Evolutionary conservation across 805 yeast genomes (phyloP), one percentile per base, ranked within the genome.

Genomic region (Saccharomycopsis sp.): DNA sequence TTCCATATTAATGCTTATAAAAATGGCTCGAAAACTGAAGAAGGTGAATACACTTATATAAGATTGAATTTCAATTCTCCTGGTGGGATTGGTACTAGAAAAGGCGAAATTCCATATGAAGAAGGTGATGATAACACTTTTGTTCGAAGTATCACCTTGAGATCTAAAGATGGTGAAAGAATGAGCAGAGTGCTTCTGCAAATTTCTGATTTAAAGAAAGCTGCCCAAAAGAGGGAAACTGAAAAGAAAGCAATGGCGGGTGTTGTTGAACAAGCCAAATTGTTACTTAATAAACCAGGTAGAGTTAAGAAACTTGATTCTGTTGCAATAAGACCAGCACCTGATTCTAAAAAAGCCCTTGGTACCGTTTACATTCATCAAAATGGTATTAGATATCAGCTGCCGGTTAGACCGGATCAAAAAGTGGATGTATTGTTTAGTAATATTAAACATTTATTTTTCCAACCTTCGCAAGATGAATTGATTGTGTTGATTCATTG

Each of bases 391-490:
- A 75, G 97, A 56, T 93, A 89, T 63, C 95, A 86, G 60, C 82
- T 95, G 1, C 81, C 93, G 11, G 72, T 86, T 52, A 77, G 89
- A 58, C 71, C 80, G 14, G 97, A 90, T 57, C 94, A 87, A 55
- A 76, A 77, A 58, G 83, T 93, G 51, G 97, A 93, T 64, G 75
- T 93, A 23, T 66, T 90, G 52, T 93, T 88, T 62, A 77, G 86
- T 44, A 93, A 93, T 64, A 86, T 93, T 57, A 87, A 89, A 62
- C 96, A 93, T 61, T 66, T 93, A 55, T 87, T 93, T 57, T 93
- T 88, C 73, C 97, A 93, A 67, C 94, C 98, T 4, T 86, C 93
- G 59, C 89, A 89, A 59, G 95, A 93, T 52, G 98, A 93, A 64
- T 71, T 93, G 59, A 79, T 90, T 59, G 97, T 90, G 37, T 70